These are phyloP conservation scores for Fallopia convolvulus DNA, from an alignment of 148 eudicot genomes.

Conservation along the genomic window DNA sequence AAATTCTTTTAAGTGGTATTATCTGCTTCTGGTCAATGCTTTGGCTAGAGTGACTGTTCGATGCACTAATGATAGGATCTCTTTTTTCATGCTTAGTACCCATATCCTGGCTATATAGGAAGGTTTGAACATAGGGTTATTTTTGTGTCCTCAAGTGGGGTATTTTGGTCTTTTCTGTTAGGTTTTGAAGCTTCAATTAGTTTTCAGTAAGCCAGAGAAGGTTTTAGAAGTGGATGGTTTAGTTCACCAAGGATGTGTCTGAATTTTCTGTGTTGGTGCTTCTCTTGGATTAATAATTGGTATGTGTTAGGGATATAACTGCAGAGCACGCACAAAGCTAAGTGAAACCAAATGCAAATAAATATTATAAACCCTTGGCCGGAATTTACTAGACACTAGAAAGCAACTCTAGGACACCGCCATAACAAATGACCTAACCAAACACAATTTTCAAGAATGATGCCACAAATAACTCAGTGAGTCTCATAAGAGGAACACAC, in stretches of 20 bases:
- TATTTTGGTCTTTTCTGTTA: not conserved
- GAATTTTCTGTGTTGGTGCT: not conserved
- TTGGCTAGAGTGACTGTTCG: not conserved
- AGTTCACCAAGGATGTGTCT: not conserved
- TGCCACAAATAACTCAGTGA: not conserved
- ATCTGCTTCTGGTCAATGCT: not conserved
- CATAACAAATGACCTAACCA: too few species aligned
- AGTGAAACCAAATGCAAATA: not conserved
- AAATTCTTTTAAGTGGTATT: not conserved
- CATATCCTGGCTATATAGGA: not conserved
- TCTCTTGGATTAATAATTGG: not conserved
- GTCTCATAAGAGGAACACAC: not conserved
- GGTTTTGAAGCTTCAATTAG: not conserved
- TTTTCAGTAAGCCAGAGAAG: not conserved
- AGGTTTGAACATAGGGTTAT: not conserved
- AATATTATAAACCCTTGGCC: not conserved
- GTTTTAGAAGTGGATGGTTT: not conserved
- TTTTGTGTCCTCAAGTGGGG: not conserved
- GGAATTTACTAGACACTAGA: not conserved
- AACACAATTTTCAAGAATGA: too few species aligned
- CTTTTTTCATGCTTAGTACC: not conserved
- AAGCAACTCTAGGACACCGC: not conserved
- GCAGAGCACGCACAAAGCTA: not conserved
- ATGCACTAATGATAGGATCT: not conserved
- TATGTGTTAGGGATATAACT: not conserved